phyloP scores from a whole-genome alignment of 2,329 filamentous ascomycete species.

The Coniochaeta hoffmannii region DNA sequence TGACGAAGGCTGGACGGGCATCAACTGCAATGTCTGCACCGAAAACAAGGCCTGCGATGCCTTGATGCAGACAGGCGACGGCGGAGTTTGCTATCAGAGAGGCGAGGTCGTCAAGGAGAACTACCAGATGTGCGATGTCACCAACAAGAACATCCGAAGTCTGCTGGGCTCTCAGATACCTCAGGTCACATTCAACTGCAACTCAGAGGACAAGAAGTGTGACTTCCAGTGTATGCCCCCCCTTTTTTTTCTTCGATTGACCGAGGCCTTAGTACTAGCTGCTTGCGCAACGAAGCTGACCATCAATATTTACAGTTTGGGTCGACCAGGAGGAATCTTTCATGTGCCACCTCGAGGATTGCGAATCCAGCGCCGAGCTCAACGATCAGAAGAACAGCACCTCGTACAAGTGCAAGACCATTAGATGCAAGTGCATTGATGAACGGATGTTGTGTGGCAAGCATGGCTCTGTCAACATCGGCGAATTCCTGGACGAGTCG shows the following conservation, averaged over 20 bases:
- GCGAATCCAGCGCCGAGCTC: conserved; percentile 63
- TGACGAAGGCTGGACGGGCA: conserved; percentile 87
- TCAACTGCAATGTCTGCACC: conserved; percentile 96
- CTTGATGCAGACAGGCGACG: conserved; percentile 74
- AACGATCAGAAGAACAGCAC: conserved; percentile 70
- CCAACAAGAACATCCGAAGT: conserved; percentile 86
- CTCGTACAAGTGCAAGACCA: conserved; percentile 74
- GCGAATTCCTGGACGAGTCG: conserved; percentile 73
- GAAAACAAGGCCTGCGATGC: conserved; percentile 77
- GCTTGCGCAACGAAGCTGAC: too few relatives aligned
- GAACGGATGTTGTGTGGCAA: conserved; percentile 93
- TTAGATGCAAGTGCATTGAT: conserved; percentile 80
- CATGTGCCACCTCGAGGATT: conserved; percentile 84
- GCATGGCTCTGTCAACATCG: conserved; percentile 83
- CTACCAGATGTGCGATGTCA: conserved; percentile 96
- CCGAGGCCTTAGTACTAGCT: too few relatives aligned
- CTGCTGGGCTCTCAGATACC: conserved; percentile 79
- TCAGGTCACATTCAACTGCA: conserved; percentile 91
- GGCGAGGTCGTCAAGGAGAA: conserved; percentile 90
- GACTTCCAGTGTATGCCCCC: conserved; percentile 79
- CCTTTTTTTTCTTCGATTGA: not conserved
- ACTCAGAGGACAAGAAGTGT: conserved; percentile 65
- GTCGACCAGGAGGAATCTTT: conserved; percentile 91
- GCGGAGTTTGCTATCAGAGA: conserved; percentile 85
- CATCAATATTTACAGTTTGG: too few relatives aligned